phyloP scores from a whole-genome alignment of 257 asterid genomes.

The Solanum clarkiae region DNA sequence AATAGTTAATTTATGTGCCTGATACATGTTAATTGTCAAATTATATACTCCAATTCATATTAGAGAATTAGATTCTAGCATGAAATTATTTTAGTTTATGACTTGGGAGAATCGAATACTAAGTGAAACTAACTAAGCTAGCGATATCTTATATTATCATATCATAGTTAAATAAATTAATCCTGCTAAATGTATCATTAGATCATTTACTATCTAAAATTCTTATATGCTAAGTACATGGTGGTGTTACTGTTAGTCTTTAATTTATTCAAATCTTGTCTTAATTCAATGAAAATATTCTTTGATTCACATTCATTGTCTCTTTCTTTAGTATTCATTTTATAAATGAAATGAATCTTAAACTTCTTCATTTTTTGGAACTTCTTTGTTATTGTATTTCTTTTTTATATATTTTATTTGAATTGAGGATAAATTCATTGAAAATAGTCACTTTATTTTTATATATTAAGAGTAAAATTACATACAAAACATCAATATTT shows the following conservation, averaged over 20 bases:
- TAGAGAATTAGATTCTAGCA: neutral
- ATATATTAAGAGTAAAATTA: neutral
- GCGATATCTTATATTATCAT: neutral
- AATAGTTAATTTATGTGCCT: neutral
- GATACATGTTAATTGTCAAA: neutral
- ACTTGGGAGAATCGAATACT: neutral
- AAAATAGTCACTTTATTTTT: rapidly evolving
- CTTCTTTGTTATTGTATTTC: neutral
- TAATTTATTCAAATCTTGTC: neutral
- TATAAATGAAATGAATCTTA: neutral
- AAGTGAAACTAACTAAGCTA: neutral
- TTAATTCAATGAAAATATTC: neutral
- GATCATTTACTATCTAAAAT: neutral
- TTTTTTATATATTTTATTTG: neutral
- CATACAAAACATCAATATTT: neutral
- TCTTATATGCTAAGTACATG: neutral
- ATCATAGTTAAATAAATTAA: neutral
- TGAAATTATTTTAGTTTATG: neutral
- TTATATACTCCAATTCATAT: neutral
- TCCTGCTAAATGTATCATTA: neutral
- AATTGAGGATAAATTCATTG: rapidly evolving
- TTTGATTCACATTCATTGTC: neutral
- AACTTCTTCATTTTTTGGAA: neutral
- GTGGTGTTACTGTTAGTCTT: neutral
- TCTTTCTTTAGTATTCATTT: neutral